Percentiles rank a stretch among this genome's conserved stretches.
phyloP scores from a whole-genome alignment of 2,329 filamentous ascomycete species.

The Paraconiothyrium brasiliense region DNA sequence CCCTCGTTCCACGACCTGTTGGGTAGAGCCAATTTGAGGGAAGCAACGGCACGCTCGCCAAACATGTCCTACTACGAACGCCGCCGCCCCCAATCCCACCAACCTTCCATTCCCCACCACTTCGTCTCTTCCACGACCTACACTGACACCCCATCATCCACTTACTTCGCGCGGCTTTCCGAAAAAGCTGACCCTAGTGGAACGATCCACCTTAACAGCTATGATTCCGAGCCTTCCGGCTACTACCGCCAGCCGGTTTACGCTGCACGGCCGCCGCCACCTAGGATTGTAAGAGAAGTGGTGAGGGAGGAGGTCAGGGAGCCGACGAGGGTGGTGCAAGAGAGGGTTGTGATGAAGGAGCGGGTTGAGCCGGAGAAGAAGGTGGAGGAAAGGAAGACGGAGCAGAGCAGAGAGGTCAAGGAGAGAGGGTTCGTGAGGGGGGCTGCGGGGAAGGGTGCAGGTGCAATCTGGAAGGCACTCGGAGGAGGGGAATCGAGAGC shows the following conservation, averaged over 20 bases:
- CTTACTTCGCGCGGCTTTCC: slow-evolving; percentile 3
- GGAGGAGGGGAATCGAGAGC: background rate
- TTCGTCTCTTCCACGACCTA: background rate
- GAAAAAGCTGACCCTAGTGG: slow-evolving; percentile 2
- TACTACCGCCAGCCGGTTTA: background rate
- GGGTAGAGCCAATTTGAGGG: no score
- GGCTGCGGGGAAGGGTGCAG: background rate
- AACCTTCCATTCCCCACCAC: background rate
- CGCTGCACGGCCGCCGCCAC: background rate
- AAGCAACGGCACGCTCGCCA: background rate
- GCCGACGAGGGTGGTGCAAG: background rate
- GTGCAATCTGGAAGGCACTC: slow-evolving; percentile 1
- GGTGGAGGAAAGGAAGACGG: background rate
- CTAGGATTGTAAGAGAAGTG: background rate
- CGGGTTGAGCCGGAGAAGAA: background rate
- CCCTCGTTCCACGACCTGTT: no score
- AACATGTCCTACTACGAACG: background rate
- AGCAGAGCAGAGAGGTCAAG: background rate
- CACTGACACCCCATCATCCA: background rate
- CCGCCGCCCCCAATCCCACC: background rate
- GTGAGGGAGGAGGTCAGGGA: background rate
- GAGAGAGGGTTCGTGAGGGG: background rate
- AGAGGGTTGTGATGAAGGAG: background rate
- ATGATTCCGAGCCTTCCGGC: background rate
- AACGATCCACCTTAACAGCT: slow-evolving; percentile 4